These are phyloP conservation scores for Kwoniella sp. DNA, from an alignment of 768 basidiomycete species.

Conservation along the genomic window DNA sequence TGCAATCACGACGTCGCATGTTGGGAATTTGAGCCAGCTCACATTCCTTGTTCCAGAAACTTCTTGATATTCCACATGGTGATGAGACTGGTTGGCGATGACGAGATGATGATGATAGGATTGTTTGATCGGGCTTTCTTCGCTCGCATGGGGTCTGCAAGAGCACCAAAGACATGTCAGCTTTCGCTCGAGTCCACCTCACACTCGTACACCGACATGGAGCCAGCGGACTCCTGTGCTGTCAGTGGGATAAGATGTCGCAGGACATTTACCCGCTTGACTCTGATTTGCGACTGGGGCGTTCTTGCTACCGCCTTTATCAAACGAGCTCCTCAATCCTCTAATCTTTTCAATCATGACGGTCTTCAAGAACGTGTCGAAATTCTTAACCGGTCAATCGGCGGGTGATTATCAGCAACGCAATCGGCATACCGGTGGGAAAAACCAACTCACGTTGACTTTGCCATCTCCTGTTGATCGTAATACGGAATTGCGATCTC, in stretches of 20 bases:
- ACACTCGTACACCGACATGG: too few relatives aligned
- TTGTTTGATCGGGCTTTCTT: constrained; percentile 66
- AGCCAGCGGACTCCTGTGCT: too few relatives aligned
- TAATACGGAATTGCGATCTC: constrained; percentile 79
- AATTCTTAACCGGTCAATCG: constrained; percentile 64
- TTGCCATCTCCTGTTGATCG: constrained; percentile 66
- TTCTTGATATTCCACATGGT: constrained; percentile 97
- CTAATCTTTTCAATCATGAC: constrained; percentile 77
- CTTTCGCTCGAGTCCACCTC: not conserved
- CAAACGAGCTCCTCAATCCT: constrained; percentile 61
- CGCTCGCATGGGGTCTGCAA: constrained; percentile 33
- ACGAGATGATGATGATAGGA: constrained; percentile 97
- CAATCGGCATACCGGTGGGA: too few relatives aligned
- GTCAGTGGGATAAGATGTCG: too few relatives aligned
- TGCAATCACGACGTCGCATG: not conserved
- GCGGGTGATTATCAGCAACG: not conserved
- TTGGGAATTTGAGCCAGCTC: constrained; percentile 43
- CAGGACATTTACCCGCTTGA: constrained; percentile 10
- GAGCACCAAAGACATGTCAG: not conserved
- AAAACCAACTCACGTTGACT: constrained; percentile 69
- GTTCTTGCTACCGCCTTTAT: constrained; percentile 19
- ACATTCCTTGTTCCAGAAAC: constrained; percentile 88
- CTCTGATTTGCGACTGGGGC: constrained; percentile 7
- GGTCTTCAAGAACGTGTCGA: constrained; percentile 64
- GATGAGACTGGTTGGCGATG: constrained; percentile 88